A percentile compares a stretch with the other conserved stretches of the same genome.
phyloP scores from a whole-genome alignment of 306 rosid genomes.

The Rosa multiflora region DNA sequence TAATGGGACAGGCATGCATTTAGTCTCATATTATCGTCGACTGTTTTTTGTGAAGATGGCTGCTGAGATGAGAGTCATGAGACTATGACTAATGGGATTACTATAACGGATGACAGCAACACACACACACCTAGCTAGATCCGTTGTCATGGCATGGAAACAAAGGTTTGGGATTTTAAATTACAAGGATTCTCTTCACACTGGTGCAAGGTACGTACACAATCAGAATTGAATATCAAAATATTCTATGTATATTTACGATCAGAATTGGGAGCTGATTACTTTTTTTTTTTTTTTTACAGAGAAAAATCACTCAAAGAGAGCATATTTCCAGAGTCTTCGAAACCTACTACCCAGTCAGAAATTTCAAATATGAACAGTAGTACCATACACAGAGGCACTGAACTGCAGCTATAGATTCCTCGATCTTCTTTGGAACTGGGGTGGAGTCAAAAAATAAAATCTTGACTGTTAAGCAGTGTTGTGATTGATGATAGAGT shows the following conservation, averaged over 20 bases:
- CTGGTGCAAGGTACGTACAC: neutral
- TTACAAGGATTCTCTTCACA: neutral
- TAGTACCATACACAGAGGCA: too few relatives aligned
- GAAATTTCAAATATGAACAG: neutral
- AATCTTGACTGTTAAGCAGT: conserved; percentile 8
- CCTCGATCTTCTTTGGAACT: neutral
- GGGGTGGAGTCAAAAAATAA: neutral
- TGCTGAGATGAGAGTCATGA: too few relatives aligned
- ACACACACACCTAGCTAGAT: neutral
- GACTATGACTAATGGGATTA: too few relatives aligned
- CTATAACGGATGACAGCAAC: neutral
- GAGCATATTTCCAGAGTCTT: neutral
- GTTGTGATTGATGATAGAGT: neutral
- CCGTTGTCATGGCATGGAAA: neutral
- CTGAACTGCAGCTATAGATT: neutral
- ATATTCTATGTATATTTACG: neutral
- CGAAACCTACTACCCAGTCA: neutral
- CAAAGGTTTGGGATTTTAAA: neutral
- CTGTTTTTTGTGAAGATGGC: too few relatives aligned
- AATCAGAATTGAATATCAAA: neutral
- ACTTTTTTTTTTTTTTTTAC: too few relatives aligned
- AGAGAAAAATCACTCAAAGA: neutral
- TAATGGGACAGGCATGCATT: neutral
- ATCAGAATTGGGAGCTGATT: neutral
- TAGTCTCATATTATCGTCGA: too few relatives aligned